These are phyloP conservation scores for Emergomyces africanus DNA, from an alignment of 2,329 filamentous ascomycete genomes.

Conservation along the genomic window DNA sequence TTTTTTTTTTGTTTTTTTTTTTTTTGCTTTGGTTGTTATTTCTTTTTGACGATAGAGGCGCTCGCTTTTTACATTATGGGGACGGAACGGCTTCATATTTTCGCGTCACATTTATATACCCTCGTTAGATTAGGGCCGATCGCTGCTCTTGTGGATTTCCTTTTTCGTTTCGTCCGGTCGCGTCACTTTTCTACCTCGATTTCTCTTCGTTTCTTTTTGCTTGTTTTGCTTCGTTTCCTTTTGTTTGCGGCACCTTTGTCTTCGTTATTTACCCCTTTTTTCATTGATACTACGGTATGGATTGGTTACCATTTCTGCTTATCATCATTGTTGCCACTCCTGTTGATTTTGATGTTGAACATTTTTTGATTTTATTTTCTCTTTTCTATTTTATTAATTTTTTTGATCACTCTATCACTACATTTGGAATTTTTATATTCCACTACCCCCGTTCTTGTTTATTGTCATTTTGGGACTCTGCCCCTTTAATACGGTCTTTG, in stretches of 20 bases:
- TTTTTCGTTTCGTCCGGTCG: not conserved
- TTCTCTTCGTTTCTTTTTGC: not conserved
- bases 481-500: not conserved
- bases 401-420: not conserved
- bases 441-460: not conserved
- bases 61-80: constrained; percentile 4
- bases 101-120: constrained; percentile 1
- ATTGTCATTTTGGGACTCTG: not conserved
- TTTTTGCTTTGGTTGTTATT: too few relatives aligned
- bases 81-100: not conserved
- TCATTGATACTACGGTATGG: constrained; percentile 4
- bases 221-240: not conserved
- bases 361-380: not conserved
- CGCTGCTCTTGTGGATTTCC: not conserved
- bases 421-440: not conserved
- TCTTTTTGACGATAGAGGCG: constrained; percentile 7
- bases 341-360: not conserved
- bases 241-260: not conserved
- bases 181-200: not conserved
- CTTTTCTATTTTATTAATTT: too few relatives aligned
- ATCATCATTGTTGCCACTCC: not conserved
- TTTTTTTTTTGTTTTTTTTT: too few relatives aligned
- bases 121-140: constrained; percentile 10
- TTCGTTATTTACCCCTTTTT: not conserved
- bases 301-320: not conserved